Evolutionary conservation across 73 alveolate species (phyloP), one percentile per base, ranked within the genome.

Genomic region (Symbiodinium pilosum): DNA sequence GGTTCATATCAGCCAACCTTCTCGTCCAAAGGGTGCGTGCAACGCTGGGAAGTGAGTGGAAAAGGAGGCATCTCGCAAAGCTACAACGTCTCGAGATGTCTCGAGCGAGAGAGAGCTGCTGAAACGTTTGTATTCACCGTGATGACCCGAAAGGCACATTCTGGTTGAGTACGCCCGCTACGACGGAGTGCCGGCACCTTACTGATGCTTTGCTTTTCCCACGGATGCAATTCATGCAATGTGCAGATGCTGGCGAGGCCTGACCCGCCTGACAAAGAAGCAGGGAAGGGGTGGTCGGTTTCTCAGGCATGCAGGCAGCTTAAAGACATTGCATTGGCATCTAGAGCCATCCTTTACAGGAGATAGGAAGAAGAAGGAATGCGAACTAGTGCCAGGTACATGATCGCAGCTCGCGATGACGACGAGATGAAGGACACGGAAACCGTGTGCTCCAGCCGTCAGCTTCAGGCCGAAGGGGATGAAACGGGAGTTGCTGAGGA

Each of bases 381-480:
- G 71, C 30, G 71, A 54, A 30, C 16, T 21, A 54, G 71, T 21
- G 26, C n/a, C 30, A 87, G 94, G 94, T 87, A 87, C 94, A 87
- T 54, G 69, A 81, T 87, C 42, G 94, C 69, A 24, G 94, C 94
- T 9, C 94, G 94, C 8, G 94, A 87, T 28, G 68, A 84, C 24
- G 94, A 84, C n/a, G 94, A 87, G 69, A 54, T 54, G 43, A 32
- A 87, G 64, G 38, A 87, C 84, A 87, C 94, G 42, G 94, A 87
- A 64, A 84, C 94, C 56, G 56, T 87, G n/a, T 69, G 83, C 4
- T 87, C 94, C 59, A 36, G 28, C 9, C n/a, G 18, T 30, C 39
- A 81, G 30, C 84, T 54, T 7, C 39, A 87, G 94, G 93, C 93
- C 18, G n/a, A 26, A 12, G 32, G 20, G 77, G 32, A 30, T 56